Evolutionary conservation across 495 filamentous ascomycete species (phyloP).

Genomic region (Pyronema domesticum): DNA sequence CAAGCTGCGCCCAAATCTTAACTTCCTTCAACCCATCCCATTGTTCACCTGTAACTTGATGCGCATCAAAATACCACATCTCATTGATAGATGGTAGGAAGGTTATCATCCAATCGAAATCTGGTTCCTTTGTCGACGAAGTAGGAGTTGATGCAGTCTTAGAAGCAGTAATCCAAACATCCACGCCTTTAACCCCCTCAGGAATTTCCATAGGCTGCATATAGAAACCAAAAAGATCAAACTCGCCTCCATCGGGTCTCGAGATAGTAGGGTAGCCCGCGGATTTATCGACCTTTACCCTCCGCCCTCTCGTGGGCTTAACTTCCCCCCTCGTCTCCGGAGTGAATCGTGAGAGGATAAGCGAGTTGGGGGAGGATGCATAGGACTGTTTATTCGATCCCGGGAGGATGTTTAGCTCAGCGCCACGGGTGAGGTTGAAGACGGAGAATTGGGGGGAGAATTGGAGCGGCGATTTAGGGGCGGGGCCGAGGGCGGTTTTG

Average conservation of each 20-base stretch:
- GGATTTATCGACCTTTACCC: background rate
- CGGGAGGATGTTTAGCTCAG: conserved; percentile 9
- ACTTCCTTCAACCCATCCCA: conserved; percentile 23
- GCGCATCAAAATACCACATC: conserved; percentile 18
- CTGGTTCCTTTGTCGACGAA: conserved; percentile 9
- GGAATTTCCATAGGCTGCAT: conserved; percentile 25
- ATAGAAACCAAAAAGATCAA: conserved; percentile 19
- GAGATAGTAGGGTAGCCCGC: background rate
- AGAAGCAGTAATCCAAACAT: conserved; percentile 15
- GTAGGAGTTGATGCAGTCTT: background rate
- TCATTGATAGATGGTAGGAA: conserved; percentile 8
- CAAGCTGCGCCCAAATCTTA: conserved; percentile 18
- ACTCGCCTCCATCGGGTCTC: conserved; percentile 3
- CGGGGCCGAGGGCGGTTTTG: background rate
- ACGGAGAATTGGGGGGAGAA: conserved; percentile 6
- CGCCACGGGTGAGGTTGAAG: conserved; percentile 15
- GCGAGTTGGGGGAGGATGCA: conserved; percentile 22
- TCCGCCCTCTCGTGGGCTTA: background rate
- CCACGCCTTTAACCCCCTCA: conserved; percentile 6
- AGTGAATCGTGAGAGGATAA: conserved; percentile 21
- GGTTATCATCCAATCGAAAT: conserved; percentile 6
- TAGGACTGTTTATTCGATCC: conserved; percentile 18
- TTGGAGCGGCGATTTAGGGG: conserved; percentile 3
- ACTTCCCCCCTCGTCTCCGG: conserved; percentile 7
- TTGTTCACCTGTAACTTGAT: conserved; percentile 12